phyloP scores from a whole-genome alignment of 1,284 basidiomycete genomes.

The Flammula alnicola region DNA sequence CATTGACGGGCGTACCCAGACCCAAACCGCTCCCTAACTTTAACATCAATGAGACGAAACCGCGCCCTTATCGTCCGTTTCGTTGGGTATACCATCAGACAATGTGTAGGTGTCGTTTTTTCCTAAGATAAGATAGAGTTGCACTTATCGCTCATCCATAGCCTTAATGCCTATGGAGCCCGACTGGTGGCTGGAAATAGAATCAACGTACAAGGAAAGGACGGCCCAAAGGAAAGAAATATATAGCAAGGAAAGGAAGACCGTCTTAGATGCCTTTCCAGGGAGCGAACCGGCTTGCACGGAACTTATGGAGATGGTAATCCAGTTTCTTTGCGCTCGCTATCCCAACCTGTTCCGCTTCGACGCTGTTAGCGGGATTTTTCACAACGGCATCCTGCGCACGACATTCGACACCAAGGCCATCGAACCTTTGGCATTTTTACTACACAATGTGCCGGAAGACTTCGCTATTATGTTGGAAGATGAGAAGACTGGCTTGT shows the following conservation, averaged over 20 bases:
- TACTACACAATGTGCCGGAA: slow-evolving; percentile 54
- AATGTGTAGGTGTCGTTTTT: slow-evolving; percentile 45
- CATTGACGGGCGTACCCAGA: slow-evolving; percentile 45
- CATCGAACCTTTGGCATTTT: slow-evolving; percentile 42
- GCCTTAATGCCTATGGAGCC: slow-evolving; percentile 52
- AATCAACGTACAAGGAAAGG: slow-evolving; percentile 50
- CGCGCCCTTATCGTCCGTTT: slow-evolving; percentile 57
- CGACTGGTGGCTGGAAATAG: slow-evolving; percentile 58
- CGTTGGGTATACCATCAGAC: slow-evolving; percentile 57
- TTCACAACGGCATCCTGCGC: slow-evolving; percentile 49
- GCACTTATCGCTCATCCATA: slow-evolving; percentile 19
- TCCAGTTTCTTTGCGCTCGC: slow-evolving; percentile 51
- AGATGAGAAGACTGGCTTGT: slow-evolving; percentile 46
- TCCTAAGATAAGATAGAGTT: not conserved
- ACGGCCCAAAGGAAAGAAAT: slow-evolving; percentile 46
- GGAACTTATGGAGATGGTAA: slow-evolving; percentile 54
- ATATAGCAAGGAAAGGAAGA: slow-evolving; percentile 39
- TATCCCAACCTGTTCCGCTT: slow-evolving; percentile 51
- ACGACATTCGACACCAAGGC: slow-evolving; percentile 29
- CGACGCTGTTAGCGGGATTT: slow-evolving; percentile 36
- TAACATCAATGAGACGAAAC: slow-evolving; percentile 42
- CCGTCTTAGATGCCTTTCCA: slow-evolving; percentile 44
- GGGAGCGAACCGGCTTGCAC: slow-evolving; percentile 46
- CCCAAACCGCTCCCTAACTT: slow-evolving; percentile 48
- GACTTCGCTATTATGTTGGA: slow-evolving; percentile 49